These are phyloP conservation scores for Citrullus amarus DNA, from an alignment of 306 rosid genomes.

Conservation along the genomic window DNA sequence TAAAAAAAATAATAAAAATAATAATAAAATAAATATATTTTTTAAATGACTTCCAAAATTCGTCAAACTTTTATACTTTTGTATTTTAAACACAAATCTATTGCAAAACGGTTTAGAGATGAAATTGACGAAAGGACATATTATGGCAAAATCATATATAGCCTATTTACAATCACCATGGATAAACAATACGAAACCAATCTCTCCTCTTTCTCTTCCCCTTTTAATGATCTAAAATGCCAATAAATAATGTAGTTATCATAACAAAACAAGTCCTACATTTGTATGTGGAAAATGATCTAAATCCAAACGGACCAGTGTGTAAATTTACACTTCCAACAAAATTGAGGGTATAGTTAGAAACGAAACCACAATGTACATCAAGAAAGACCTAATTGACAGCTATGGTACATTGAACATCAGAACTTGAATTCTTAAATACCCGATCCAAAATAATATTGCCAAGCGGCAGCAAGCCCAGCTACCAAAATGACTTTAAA, in stretches of 20 bases:
- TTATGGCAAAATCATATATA: neutral
- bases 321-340: neutral
- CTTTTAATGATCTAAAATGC: neutral
- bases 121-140: too few species aligned
- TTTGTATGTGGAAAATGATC: neutral
- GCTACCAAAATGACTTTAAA: conserved; percentile 44
- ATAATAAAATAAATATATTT: too few species aligned
- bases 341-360: conserved; percentile 1
- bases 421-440: neutral
- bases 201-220: neutral
- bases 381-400: neutral
- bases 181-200: neutral
- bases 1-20: too few species aligned
- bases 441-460: conserved; percentile 39
- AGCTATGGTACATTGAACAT: conserved; percentile 4
- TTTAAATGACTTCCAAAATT: too few species aligned
- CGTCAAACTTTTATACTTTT: too few species aligned
- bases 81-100: too few species aligned
- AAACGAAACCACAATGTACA: conserved; percentile 5
- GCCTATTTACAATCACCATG: neutral
- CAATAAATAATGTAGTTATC: neutral
- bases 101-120: too few species aligned
- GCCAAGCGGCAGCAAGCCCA: conserved; percentile 64
- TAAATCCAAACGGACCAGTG: neutral
- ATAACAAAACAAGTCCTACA: neutral